Evolutionary conservation across 257 asterid genomes (phyloP).

Genomic region (Nicotiana noctiflora): DNA sequence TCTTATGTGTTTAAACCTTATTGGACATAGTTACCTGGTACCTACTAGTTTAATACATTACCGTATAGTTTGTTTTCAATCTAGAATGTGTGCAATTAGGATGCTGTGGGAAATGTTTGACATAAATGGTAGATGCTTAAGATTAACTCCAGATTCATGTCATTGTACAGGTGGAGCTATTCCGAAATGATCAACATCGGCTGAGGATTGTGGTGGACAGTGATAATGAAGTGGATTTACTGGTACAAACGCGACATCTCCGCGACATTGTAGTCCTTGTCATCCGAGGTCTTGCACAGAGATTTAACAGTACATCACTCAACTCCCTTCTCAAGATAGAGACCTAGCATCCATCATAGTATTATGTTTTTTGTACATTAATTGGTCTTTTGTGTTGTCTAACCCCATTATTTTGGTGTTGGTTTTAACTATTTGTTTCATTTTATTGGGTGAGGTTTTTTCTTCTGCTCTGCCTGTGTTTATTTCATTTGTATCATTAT

Average conservation of each 20-base stretch:
- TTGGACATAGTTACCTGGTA: neutral
- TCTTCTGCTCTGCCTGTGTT: neutral
- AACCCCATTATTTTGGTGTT: neutral
- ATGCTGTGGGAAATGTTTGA: neutral
- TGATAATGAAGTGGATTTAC: slow-evolving; percentile 82
- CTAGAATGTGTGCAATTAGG: neutral
- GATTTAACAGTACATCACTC: slow-evolving; percentile 92
- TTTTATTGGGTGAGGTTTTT: neutral
- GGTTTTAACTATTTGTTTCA: neutral
- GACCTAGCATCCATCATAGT: slow-evolving; percentile 18
- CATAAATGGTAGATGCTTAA: neutral
- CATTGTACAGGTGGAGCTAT: slow-evolving; percentile 66
- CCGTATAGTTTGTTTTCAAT: neutral
- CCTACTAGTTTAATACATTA: neutral
- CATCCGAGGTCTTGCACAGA: slow-evolving; percentile 83
- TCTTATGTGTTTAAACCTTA: neutral
- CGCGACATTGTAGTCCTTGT: slow-evolving; percentile 91
- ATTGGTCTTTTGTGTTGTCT: neutral
- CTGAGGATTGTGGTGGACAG: slow-evolving; percentile 90
- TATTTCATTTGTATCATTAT: neutral
- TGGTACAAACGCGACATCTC: slow-evolving; percentile 90
- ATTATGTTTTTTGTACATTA: neutral
- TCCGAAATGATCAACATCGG: slow-evolving; percentile 86
- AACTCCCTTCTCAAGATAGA: slow-evolving; percentile 90
- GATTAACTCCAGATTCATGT: neutral